Evolutionary conservation across 148 eudicot species (phyloP).

Genomic region (Vaccinium macrocarpon): DNA sequence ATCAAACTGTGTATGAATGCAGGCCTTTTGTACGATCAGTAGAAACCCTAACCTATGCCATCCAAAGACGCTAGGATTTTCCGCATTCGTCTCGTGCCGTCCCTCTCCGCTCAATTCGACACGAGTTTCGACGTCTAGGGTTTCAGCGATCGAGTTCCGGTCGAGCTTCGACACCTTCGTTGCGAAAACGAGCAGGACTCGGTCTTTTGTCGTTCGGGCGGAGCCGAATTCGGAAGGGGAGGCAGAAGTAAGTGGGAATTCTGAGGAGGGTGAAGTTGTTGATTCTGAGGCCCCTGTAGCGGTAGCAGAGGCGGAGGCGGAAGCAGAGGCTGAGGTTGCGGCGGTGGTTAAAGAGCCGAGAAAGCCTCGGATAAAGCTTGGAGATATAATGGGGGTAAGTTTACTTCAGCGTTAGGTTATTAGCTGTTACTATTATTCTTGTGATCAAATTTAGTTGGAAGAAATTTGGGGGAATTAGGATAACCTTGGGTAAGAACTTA

Average conservation of each 20-base stretch:
- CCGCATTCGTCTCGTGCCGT: slow-evolving; percentile 24
- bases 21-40: slow-evolving; percentile 44
- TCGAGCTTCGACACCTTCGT: slow-evolving; percentile 18
- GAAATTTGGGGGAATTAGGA: neutral
- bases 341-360: slow-evolving; percentile 37
- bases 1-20: neutral
- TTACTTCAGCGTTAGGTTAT: neutral
- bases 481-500: too few relatives aligned
- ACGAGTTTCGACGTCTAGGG: slow-evolving; percentile 25
- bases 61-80: slow-evolving; percentile 42
- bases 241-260: slow-evolving; percentile 20
- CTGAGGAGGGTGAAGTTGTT: slow-evolving; percentile 27
- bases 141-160: slow-evolving; percentile 21
- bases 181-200: slow-evolving; percentile 18
- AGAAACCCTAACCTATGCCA: slow-evolving; percentile 33
- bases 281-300: slow-evolving; percentile 26
- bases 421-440: neutral
- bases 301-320: slow-evolving; percentile 18
- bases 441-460: neutral
- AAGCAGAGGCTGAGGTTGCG: slow-evolving; percentile 10
- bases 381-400: slow-evolving; percentile 93
- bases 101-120: slow-evolving; percentile 27
- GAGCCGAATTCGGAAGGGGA: slow-evolving; percentile 41
- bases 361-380: slow-evolving; percentile 56
- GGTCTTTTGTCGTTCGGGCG: slow-evolving; percentile 48